A percentile compares a stretch with the other conserved stretches of the same genome.
phyloP scores from a whole-genome alignment of 441 rosid genomes.

The Pelargonium australe region DNA sequence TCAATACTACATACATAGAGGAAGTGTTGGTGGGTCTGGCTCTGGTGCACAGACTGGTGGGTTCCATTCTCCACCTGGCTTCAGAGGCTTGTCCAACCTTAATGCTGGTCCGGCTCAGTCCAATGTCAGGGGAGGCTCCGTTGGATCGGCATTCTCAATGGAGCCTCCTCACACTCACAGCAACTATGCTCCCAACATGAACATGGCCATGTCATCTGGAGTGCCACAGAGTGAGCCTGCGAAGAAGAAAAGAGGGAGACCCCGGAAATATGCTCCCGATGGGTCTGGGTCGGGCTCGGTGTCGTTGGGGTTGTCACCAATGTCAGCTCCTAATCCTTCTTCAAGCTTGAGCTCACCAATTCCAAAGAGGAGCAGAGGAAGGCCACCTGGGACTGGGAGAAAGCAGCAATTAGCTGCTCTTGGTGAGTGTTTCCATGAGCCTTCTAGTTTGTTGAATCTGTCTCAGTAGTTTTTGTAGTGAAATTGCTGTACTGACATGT shows the following conservation, averaged over 20 bases:
- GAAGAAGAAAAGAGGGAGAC: conserved; percentile 96
- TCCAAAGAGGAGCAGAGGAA: conserved; percentile 63
- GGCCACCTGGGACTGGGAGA: conserved; percentile 97
- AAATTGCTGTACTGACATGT: background rate
- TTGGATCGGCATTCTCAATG: conserved; percentile 43
- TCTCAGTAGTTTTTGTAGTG: conserved; percentile 15
- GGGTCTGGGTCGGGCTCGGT: conserved; percentile 44
- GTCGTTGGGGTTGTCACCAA: conserved; percentile 72
- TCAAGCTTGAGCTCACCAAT: conserved; percentile 49
- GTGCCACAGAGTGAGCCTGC: conserved; percentile 43
- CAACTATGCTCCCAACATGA: conserved; percentile 51
- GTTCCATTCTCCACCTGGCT: conserved; percentile 50
- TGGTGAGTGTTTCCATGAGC: conserved; percentile 44
- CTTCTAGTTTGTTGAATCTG: conserved; percentile 10
- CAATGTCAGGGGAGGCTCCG: conserved; percentile 26
- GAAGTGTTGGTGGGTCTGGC: conserved; percentile 46
- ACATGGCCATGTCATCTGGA: conserved; percentile 50
- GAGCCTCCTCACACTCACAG: conserved; percentile 40
- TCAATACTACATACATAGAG: conserved; percentile 80
- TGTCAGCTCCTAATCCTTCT: conserved; percentile 47
- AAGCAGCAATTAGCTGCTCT: conserved; percentile 83
- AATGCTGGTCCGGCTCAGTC: conserved; percentile 38
- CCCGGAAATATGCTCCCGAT: conserved; percentile 80
- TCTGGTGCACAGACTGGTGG: conserved; percentile 51
- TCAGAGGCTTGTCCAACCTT: conserved; percentile 49